Evolutionary conservation across 2,329 filamentous ascomycete species (phyloP).

Genomic region (Trichophyton equinum): DNA sequence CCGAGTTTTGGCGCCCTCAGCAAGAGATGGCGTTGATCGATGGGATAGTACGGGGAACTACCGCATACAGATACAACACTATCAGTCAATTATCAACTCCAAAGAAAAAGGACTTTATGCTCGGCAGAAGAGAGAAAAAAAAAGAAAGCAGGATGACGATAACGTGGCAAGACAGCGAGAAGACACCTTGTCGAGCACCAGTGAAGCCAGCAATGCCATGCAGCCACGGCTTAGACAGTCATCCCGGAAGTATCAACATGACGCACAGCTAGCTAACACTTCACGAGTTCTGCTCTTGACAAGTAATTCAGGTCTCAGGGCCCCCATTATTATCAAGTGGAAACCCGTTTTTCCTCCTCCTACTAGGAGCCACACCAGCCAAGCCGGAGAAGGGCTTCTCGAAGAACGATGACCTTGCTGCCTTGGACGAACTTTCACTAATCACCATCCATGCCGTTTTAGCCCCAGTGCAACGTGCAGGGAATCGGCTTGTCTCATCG

Average conservation of each 20-base stretch:
- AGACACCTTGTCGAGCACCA: background rate
- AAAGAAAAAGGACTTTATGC: background rate
- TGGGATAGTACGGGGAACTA: background rate
- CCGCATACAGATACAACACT: too few relatives aligned
- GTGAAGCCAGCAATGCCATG: background rate
- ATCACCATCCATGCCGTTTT: background rate
- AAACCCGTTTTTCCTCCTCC: background rate
- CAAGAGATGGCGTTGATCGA: background rate
- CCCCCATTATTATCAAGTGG: background rate
- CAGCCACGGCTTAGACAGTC: background rate
- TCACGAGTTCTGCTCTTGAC: too few relatives aligned
- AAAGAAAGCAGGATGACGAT: background rate
- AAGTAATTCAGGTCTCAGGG: too few relatives aligned
- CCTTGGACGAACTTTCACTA: background rate
- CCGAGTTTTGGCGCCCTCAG: background rate
- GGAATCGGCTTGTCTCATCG: slow-evolving; percentile 8
- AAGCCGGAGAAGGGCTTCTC: background rate
- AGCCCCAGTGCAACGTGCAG: slow-evolving; percentile 15
- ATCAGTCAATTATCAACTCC: background rate
- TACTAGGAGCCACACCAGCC: background rate
- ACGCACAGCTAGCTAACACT: background rate
- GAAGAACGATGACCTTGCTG: background rate
- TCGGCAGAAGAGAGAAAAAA: background rate
- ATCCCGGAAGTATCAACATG: too few relatives aligned
- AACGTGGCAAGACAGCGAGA: background rate